phyloP scores from a whole-genome alignment of 2,329 filamentous ascomycete genomes.

The Botrytis paeoniae region DNA sequence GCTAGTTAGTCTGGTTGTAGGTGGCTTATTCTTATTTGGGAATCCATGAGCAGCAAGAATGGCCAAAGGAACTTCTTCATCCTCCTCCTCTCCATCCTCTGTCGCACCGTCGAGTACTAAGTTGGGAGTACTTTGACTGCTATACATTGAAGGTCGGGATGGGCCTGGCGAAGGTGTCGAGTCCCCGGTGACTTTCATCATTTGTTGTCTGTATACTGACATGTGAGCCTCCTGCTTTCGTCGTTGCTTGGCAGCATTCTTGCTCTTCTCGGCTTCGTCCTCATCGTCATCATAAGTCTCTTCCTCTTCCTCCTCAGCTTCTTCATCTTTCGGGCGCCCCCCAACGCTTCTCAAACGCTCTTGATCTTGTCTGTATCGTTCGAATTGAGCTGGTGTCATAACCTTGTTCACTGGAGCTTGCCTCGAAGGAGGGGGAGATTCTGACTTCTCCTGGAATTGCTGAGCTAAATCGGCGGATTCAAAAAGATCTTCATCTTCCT shows the following conservation, averaged over 20 bases:
- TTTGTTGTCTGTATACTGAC: conserved; percentile 85
- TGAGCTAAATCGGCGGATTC: conserved; percentile 34
- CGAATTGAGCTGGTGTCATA: conserved; percentile 88
- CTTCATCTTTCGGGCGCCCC: conserved; percentile 48
- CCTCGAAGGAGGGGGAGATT: conserved; percentile 21
- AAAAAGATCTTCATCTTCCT: conserved; percentile 34
- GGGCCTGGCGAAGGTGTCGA: conserved; percentile 46
- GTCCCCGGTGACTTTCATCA: conserved; percentile 94
- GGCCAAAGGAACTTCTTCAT: conserved; percentile 83
- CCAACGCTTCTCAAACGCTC: conserved; percentile 53
- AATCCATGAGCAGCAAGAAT: conserved; percentile 89
- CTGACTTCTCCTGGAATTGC: conserved; percentile 31
- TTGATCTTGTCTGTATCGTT: conserved; percentile 74
- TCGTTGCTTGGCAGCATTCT: conserved; percentile 70
- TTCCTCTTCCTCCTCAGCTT: conserved; percentile 59
- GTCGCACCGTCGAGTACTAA: conserved; percentile 42
- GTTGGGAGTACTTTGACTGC: conserved; percentile 61
- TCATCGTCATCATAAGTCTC: conserved; percentile 70
- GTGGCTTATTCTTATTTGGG: conserved; percentile 72
- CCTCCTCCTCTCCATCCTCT: conserved; percentile 65
- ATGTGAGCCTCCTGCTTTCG: conserved; percentile 88
- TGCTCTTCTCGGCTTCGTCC: conserved; percentile 74
- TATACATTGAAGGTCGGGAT: conserved; percentile 50
- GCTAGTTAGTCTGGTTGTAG: conserved; percentile 50
- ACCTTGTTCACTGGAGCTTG: conserved; percentile 63